A percentile compares a stretch with the other conserved stretches of the same genome.
phyloP scores from a whole-genome alignment of 768 basidiomycete species.

The Serendipita sp. region DNA sequence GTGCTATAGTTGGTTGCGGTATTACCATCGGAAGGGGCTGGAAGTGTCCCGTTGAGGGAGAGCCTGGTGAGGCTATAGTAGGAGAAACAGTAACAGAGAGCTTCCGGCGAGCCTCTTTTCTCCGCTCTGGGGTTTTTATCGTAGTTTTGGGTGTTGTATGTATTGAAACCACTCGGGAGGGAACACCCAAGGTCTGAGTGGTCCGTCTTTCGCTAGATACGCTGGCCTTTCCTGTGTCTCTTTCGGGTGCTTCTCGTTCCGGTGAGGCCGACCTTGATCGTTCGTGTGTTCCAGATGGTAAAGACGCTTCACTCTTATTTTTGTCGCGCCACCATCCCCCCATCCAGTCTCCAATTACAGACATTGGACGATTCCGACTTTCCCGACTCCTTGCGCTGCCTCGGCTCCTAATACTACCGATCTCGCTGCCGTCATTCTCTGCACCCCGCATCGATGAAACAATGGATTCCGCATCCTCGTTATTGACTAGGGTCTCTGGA shows the following conservation, averaged over 20 bases:
- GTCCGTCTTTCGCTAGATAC: not conserved
- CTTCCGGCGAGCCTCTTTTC: not conserved
- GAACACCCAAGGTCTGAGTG: not conserved
- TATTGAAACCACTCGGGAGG: constrained; percentile 31
- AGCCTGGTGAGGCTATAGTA: not conserved
- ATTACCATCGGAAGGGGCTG: constrained; percentile 7
- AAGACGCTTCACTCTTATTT: constrained; percentile 16
- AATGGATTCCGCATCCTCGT: not conserved
- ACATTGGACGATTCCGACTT: constrained; percentile 6
- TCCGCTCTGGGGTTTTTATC: not conserved
- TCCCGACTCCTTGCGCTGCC: constrained; percentile 1
- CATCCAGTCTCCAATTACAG: constrained; percentile 53
- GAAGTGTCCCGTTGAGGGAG: constrained; percentile 4
- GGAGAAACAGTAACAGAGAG: not conserved
- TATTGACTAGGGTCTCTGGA: not conserved
- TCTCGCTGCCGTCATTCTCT: constrained; percentile 14
- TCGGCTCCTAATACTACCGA: constrained; percentile 8
- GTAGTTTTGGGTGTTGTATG: constrained; percentile 14
- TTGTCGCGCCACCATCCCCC: constrained; percentile 44
- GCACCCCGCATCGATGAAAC: constrained; percentile 6
- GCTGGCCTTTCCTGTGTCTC: not conserved
- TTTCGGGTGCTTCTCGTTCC: not conserved
- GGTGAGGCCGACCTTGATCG: constrained; percentile 6
- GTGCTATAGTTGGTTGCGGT: constrained; percentile 7
- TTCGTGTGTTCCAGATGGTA: constrained; percentile 9